A percentile compares a stretch with the other conserved stretches of the same genome.
phyloP scores from a whole-genome alignment of 2,329 filamentous ascomycete genomes.

The Cryphonectria parasitica region DNA sequence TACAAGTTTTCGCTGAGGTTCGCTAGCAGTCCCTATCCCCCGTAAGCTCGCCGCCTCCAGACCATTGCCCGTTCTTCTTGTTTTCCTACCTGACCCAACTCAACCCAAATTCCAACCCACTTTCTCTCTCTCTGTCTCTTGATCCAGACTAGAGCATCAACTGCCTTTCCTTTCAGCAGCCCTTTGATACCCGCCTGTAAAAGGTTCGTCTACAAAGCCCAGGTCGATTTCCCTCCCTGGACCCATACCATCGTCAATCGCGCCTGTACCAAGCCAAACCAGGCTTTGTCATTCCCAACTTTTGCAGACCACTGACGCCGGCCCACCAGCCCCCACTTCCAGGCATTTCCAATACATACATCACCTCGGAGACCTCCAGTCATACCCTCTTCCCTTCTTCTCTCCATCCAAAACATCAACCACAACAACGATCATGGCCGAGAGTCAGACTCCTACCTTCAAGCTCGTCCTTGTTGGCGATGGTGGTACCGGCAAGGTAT shows the following conservation, averaged over 20 bases:
- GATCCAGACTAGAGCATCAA: constrained; percentile 24
- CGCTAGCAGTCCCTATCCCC: constrained; percentile 34
- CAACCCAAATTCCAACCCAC: constrained; percentile 20
- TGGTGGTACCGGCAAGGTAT: constrained; percentile 98
- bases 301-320: constrained; percentile 28
- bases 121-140: constrained; percentile 23
- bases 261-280: constrained; percentile 12
- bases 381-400: constrained; percentile 21
- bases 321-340: constrained; percentile 30
- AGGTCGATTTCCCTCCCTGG: not conserved
- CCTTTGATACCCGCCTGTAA: constrained; percentile 28
- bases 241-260: constrained; percentile 15
- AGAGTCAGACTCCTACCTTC: constrained; percentile 74
- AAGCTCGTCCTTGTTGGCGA: constrained; percentile 99
- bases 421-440: constrained; percentile 64
- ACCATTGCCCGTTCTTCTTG: constrained; percentile 34
- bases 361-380: constrained; percentile 25
- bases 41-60: constrained; percentile 48
- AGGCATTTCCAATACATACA: constrained; percentile 29
- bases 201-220: constrained; percentile 27
- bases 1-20: constrained; percentile 46
- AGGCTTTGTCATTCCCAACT: constrained; percentile 23
- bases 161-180: constrained; percentile 23
- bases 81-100: constrained; percentile 1
- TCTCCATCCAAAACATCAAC: constrained; percentile 29